Conservation (phyloP, 2,329 filamentous ascomycete species). For the Colletotrichum acutatum region DNA sequence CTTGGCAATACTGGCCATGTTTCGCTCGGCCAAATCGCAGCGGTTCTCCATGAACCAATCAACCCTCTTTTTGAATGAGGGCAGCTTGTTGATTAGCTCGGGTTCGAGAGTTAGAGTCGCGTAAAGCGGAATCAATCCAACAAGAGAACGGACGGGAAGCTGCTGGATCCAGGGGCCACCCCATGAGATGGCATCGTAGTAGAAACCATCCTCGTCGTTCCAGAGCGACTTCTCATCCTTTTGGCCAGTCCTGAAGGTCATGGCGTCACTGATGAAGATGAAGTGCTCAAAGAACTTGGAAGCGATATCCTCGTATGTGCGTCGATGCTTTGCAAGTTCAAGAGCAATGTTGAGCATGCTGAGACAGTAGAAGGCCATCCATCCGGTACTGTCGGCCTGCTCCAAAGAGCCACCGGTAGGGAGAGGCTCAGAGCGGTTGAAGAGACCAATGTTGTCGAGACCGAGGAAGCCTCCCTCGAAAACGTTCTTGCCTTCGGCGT, state of each 20-base stretch:
- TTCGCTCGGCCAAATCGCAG: constrained; percentile 87
- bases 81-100: constrained; percentile 90
- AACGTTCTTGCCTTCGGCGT: constrained; percentile 93
- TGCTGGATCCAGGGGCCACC: constrained; percentile 94
- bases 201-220: constrained; percentile 98
- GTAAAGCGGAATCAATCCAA: constrained; percentile 93
- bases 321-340: constrained; percentile 93
- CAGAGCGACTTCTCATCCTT: constrained; percentile 86
- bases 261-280: constrained; percentile 96
- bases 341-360: constrained; percentile 97
- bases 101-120: constrained; percentile 93
- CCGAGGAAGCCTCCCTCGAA: constrained; percentile 97
- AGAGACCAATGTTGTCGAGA: constrained; percentile 95
- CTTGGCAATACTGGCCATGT: constrained; percentile 92
- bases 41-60: constrained; percentile 95
- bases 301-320: constrained; percentile 95
- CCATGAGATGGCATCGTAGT: constrained; percentile 98
- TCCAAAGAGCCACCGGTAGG: constrained; percentile 94
- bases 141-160: constrained; percentile 89
- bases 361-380: constrained; percentile 98
- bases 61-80: constrained; percentile 90
- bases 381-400: constrained; percentile 96
- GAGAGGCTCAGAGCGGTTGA: constrained; percentile 95
- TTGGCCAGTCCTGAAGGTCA: constrained; percentile 81
- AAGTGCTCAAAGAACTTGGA: constrained; percentile 99